These are phyloP conservation scores for Beauveria bassiana DNA, from an alignment of 2,329 filamentous ascomycete species.

Conservation along the genomic window DNA sequence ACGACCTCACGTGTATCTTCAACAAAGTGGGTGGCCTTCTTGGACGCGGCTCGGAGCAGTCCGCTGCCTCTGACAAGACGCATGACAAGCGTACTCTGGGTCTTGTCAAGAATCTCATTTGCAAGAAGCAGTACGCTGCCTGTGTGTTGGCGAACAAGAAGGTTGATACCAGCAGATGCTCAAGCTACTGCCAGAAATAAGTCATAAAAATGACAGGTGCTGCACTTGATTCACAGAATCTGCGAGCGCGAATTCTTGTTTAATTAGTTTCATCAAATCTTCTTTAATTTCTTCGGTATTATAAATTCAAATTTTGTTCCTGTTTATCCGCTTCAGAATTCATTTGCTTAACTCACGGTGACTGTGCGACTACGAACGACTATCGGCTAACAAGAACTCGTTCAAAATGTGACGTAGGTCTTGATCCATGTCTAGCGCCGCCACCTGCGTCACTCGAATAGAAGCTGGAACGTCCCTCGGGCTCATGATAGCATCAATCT, in stretches of 20 bases:
- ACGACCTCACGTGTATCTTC: neutral
- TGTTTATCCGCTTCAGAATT: neutral
- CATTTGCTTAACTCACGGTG: neutral
- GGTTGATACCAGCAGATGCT: neutral
- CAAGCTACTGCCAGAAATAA: neutral
- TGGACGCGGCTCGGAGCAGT: neutral
- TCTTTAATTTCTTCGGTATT: neutral
- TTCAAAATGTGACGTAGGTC: conserved; percentile 15
- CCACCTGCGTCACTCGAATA: conserved; percentile 13
- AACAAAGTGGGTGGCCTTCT: neutral
- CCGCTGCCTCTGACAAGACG: neutral
- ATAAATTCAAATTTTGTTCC: neutral
- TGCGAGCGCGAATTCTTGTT: neutral
- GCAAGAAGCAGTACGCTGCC: conserved; percentile 11
- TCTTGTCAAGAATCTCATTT: conserved; percentile 4
- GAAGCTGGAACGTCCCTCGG: neutral
- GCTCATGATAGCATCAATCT: conserved; percentile 13
- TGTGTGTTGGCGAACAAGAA: conserved; percentile 1
- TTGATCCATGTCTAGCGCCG: conserved; percentile 17
- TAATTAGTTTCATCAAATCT: neutral
- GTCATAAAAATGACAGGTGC: neutral
- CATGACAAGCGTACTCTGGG: conserved; percentile 7
- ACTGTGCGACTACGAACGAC: conserved; percentile 1
- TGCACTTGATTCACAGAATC: neutral
- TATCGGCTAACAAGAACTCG: conserved; percentile 16